Percentiles rank a stretch among this genome's conserved stretches.
phyloP scores from a whole-genome alignment of 2,329 filamentous ascomycete genomes.

The Microsporum ferrugineum region DNA sequence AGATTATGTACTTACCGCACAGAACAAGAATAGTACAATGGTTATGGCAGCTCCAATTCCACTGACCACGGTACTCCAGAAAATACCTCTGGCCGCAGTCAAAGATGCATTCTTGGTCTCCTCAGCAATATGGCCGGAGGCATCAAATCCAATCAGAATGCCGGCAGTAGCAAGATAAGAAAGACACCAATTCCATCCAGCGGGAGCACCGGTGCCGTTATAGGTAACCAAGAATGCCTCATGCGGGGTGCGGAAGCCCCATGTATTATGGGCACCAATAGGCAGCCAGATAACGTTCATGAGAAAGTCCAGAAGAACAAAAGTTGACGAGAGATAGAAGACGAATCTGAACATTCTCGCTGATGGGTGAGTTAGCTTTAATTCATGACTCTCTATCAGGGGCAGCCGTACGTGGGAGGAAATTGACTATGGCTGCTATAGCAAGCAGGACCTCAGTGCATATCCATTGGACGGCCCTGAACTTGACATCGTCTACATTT shows the following conservation, averaged over 20 bases:
- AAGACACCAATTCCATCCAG: conserved; percentile 53
- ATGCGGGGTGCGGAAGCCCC: conserved; percentile 47
- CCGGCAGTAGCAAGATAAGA: conserved; percentile 51
- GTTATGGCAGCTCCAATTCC: conserved; percentile 45
- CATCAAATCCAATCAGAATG: conserved; percentile 51
- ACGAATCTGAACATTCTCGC: conserved; percentile 39
- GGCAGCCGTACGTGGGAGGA: conserved; percentile 37
- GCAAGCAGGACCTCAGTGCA: conserved; percentile 43
- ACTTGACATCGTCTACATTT: conserved; percentile 43
- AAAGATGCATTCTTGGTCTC: conserved; percentile 49
- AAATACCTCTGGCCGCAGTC: conserved; percentile 48
- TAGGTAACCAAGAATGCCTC: conserved; percentile 52
- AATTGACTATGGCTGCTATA: conserved; percentile 40
- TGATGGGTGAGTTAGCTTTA: conserved; percentile 13
- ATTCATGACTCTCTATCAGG: background rate
- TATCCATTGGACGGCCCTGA: conserved; percentile 52
- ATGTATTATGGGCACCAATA: conserved; percentile 44
- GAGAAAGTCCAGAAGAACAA: conserved; percentile 48
- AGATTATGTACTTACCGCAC: conserved; percentile 32
- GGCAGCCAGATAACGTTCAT: conserved; percentile 52
- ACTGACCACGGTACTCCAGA: conserved; percentile 49
- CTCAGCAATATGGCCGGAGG: conserved; percentile 50
- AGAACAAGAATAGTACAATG: conserved; percentile 51
- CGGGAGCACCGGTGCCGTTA: conserved; percentile 45
- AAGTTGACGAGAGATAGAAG: conserved; percentile 40